phyloP scores from a whole-genome alignment of 1,284 basidiomycete genomes.

The Hortiboletus rubellus region DNA sequence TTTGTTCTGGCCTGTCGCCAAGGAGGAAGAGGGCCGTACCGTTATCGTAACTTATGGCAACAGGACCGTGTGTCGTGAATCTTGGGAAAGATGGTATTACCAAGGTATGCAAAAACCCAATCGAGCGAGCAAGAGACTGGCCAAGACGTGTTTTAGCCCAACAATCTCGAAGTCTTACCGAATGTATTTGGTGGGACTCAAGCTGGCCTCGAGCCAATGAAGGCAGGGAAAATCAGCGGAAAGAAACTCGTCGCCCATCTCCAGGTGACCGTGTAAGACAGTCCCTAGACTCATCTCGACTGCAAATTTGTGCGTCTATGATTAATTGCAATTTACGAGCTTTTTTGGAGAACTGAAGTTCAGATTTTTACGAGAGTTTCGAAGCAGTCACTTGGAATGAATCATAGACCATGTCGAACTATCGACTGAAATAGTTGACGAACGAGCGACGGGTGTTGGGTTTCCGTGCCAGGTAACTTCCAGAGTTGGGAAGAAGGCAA shows the following conservation, averaged over 20 bases:
- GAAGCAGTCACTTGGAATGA: neutral
- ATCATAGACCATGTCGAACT: neutral
- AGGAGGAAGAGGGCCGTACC: conserved; percentile 26
- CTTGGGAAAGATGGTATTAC: conserved; percentile 38
- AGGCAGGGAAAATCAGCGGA: conserved; percentile 44
- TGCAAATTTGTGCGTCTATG: conserved; percentile 12
- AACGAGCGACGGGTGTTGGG: neutral
- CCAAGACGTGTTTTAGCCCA: conserved; percentile 31
- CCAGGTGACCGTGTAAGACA: conserved; percentile 41
- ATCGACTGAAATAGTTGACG: neutral
- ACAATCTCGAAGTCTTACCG: conserved; percentile 44
- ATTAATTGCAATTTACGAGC: conserved; percentile 9
- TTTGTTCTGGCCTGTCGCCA: conserved; percentile 28
- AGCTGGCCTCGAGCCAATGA: conserved; percentile 44
- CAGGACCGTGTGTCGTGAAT: conserved; percentile 22
- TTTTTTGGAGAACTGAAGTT: conserved; percentile 4
- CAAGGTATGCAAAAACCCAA: conserved; percentile 29
- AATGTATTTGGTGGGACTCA: conserved; percentile 47
- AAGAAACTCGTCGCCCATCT: conserved; percentile 52
- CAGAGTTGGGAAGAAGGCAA: neutral
- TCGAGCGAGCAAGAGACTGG: neutral
- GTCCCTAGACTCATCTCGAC: neutral
- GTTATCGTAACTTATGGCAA: conserved; percentile 32
- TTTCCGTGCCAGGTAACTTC: neutral
- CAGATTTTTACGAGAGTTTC: neutral